Evolutionary conservation across 140 eudicot species (phyloP).

Genomic region (Flaveria floridana): DNA sequence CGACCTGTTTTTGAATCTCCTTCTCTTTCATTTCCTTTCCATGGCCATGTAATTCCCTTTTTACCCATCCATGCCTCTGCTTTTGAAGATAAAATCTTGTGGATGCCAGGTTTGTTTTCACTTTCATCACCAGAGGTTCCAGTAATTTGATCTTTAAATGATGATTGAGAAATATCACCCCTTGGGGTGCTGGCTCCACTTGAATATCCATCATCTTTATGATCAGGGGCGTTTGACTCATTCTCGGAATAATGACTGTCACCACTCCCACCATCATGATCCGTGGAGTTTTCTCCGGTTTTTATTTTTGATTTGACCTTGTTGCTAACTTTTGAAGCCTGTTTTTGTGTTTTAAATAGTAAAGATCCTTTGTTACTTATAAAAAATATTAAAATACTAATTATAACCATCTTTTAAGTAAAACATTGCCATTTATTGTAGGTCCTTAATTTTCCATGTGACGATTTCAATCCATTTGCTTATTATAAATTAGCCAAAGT

Average conservation of each 20-base stretch:
- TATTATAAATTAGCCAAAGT: background rate
- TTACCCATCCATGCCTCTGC: conserved; percentile 94
- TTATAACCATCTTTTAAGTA: background rate
- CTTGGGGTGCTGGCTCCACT: conserved; percentile 94
- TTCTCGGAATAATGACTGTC: conserved; percentile 65
- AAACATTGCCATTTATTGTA: conserved; percentile 7
- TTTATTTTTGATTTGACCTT: conserved; percentile 67
- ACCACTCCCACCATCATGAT: conserved; percentile 65
- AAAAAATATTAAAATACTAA: conserved; percentile 5
- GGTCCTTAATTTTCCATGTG: background rate
- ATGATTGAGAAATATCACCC: conserved; percentile 56
- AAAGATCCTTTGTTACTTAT: conserved; percentile 29
- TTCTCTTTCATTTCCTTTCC: conserved; percentile 81
- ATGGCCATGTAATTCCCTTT: conserved; percentile 83
- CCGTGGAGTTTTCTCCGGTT: conserved; percentile 44
- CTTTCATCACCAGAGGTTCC: conserved; percentile 68
- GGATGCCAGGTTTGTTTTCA: conserved; percentile 72
- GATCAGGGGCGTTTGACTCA: conserved; percentile 45
- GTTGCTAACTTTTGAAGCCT: conserved; percentile 78
- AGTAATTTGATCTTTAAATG: conserved; percentile 48
- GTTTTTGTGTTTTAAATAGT: conserved; percentile 33
- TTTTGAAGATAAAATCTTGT: conserved; percentile 63
- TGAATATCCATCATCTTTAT: conserved; percentile 76
- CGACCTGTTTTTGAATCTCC: conserved; percentile 47
- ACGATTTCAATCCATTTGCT: background rate